phyloP scores from a whole-genome alignment of 202 grass and related monocot species.

The Hordeum pubiflorum region DNA sequence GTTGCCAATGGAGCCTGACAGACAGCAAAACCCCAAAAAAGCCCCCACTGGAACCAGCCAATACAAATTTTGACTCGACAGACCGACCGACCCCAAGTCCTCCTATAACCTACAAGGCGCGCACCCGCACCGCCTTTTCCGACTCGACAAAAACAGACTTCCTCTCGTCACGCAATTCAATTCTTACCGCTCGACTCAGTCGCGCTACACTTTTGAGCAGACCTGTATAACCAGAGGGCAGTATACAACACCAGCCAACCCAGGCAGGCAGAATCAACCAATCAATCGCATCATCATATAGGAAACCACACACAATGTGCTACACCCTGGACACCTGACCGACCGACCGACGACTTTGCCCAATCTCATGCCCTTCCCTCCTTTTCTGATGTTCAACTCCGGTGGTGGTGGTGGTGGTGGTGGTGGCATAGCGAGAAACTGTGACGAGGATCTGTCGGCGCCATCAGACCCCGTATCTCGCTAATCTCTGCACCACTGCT shows the following conservation, averaged over 20 bases:
- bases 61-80: background rate
- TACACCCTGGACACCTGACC: background rate
- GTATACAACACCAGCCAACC: slow-evolving; percentile 24
- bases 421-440: background rate
- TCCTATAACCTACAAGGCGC: background rate
- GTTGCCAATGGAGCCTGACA: background rate
- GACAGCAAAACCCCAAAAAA: background rate
- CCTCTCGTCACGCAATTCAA: background rate
- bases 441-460: background rate
- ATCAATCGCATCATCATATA: background rate
- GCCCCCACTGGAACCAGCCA: background rate
- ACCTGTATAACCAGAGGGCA: background rate
- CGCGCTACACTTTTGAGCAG: background rate
- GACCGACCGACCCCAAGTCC: background rate
- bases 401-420: background rate
- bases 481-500: slow-evolving; percentile 60
- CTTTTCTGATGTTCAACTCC: background rate
- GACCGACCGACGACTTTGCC: background rate
- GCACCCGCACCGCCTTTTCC: background rate
- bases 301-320: background rate
- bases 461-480: slow-evolving; percentile 54
- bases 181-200: background rate
- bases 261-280: background rate
- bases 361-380: background rate
- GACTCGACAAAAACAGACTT: background rate